phyloP scores from a whole-genome alignment of 2,329 filamentous ascomycete species.

The Neonectria magnoliae region DNA sequence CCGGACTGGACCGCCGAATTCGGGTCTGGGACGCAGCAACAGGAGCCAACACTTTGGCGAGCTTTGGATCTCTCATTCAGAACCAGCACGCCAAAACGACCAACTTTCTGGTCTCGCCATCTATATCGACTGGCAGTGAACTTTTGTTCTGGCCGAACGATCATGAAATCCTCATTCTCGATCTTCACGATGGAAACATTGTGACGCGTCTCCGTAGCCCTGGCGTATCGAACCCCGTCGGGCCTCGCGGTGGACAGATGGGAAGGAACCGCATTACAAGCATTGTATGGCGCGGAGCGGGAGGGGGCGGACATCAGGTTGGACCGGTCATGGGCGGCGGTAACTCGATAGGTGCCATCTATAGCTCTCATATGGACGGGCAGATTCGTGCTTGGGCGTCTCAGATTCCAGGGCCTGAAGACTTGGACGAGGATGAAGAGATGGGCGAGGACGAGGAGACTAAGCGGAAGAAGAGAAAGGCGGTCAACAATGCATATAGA shows the following conservation, averaged over 20 bases:
- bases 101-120: slow-evolving; percentile 71
- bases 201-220: slow-evolving; percentile 76
- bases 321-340: slow-evolving; percentile 70
- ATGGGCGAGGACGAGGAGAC: slow-evolving; percentile 54
- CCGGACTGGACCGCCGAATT: slow-evolving; percentile 85
- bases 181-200: slow-evolving; percentile 80
- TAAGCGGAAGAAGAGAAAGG: slow-evolving; percentile 75
- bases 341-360: slow-evolving; percentile 67
- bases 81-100: slow-evolving; percentile 74
- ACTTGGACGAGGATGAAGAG: slow-evolving; percentile 59
- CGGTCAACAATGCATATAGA: slow-evolving; percentile 81
- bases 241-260: slow-evolving; percentile 58
- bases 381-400: slow-evolving; percentile 84
- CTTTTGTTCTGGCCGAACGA: slow-evolving; percentile 85
- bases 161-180: slow-evolving; percentile 80
- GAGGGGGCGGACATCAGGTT: slow-evolving; percentile 66
- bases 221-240: slow-evolving; percentile 60
- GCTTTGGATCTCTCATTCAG: slow-evolving; percentile 84
- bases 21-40: slow-evolving; percentile 86
- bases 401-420: slow-evolving; percentile 60
- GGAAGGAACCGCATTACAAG: slow-evolving; percentile 76
- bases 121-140: slow-evolving; percentile 67
- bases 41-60: slow-evolving; percentile 87
- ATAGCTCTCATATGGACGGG: slow-evolving; percentile 86
- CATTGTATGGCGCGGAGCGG: slow-evolving; percentile 75